Base-by-base conservation (phyloP, 768 basidiomycete species). In the Cystofilobasidium ferigula region DNA sequence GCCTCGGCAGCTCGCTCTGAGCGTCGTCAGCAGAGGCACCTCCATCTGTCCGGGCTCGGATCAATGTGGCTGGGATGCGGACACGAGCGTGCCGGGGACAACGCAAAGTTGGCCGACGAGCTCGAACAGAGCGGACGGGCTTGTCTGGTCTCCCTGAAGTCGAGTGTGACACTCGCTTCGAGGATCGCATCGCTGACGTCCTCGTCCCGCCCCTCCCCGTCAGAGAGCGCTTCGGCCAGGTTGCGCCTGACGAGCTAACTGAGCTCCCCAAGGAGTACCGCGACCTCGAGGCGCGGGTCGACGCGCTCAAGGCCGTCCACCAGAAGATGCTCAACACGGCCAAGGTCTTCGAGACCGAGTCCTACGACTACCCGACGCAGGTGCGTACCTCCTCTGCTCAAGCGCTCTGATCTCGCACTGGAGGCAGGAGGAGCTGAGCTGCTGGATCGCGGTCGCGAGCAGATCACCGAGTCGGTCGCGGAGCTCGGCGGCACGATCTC, bases 241-340 rank as follows among this genome's bases (percentile, higher is more conserved):
- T 94, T 64, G 82, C 89, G 4, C 82, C 86, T 7, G 90, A 90
- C 69, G 95, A 95, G 71, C 92, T 97, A 73, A 98, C 94, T 10
- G 95, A 97, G 77, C 81, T 90, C 59, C 88, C 88, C 30, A 86
- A 89, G 89, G 94, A 99, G 76, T 99, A 98, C 82, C 92, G 86
- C 73, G 89, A 94, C 74, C 84, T 99, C 70, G 95, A 99, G 77
- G 81, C 85, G 54, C 86, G 90, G 63, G 95, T 98, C 45, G 95
- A 99, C 77, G 90, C 89, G 35, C 83, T 99, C 61, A 83, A 85
- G 70, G 78, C 81, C 53, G 86, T 89, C 6, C 91, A 94, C 73
- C 73, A 86, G 61, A 73, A 81, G 3, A 69, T 97, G 58, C 81
- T 93, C 77, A 95, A 86, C 79, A 85, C 93, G 69, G 83, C 89